Conservation (phyloP, 2,329 filamentous ascomycete species). For the Paracoccidioides lutzii region DNA sequence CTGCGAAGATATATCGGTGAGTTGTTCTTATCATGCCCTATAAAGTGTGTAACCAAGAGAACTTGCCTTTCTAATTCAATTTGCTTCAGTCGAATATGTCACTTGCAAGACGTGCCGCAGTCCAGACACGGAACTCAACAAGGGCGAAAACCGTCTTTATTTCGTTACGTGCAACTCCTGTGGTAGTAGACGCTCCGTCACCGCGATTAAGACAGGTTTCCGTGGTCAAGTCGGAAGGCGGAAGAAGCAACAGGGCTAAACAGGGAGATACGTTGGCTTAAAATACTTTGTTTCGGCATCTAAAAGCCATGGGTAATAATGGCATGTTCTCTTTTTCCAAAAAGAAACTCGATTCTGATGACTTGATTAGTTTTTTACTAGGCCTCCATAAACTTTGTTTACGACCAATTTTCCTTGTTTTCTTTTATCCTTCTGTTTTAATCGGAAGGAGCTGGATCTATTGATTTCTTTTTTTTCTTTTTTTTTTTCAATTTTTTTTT, state of each 20-base stretch:
- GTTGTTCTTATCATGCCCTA: constrained; percentile 24
- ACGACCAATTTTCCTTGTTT: not conserved
- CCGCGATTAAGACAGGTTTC: constrained; percentile 99
- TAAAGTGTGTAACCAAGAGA: not conserved
- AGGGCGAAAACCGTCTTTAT: constrained; percentile 97
- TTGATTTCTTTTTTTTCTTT: not conserved
- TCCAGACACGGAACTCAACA: constrained; percentile 89
- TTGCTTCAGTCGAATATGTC: constrained; percentile 68
- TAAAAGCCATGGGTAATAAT: not conserved
- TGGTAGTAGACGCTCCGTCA: constrained; percentile 72
- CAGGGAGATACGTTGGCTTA: not conserved
- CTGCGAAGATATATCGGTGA: constrained; percentile 86
- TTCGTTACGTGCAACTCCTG: constrained; percentile 96
- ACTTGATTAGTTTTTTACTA: not conserved
- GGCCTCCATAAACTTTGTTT: not conserved
- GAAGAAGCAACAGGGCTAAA: constrained; percentile 80
- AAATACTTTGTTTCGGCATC: not conserved
- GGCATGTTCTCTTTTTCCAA: constrained; percentile 10
- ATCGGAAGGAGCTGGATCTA: not conserved
- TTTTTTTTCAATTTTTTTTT: not conserved
- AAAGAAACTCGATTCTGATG: not conserved
- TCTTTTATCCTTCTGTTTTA: not conserved
- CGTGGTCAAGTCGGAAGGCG: constrained; percentile 98
- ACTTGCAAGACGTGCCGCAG: constrained; percentile 98
- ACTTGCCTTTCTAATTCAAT: not conserved